phyloP scores from a whole-genome alignment of 1,139 yeast genomes.

The Taphrina betulina region DNA sequence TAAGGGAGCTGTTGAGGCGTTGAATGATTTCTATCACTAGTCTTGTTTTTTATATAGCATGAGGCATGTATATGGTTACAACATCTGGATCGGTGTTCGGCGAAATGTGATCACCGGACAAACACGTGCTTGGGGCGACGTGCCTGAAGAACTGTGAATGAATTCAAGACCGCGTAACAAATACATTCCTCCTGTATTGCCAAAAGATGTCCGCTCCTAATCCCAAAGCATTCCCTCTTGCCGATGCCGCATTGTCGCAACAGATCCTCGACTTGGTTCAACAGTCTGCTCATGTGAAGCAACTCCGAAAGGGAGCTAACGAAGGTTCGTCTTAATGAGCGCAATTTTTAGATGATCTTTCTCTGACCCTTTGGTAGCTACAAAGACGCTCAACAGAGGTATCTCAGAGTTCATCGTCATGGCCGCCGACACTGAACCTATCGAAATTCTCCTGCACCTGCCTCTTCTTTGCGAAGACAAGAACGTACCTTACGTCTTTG shows the following conservation, averaged over 20 bases:
- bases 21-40: too few relatives aligned
- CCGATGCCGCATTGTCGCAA: constrained; percentile 92
- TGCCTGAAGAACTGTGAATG: too few relatives aligned
- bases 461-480: constrained; percentile 98
- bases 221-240: constrained; percentile 85
- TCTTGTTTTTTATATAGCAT: too few relatives aligned
- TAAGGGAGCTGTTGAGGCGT: constrained; percentile 54
- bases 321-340: constrained; percentile 48
- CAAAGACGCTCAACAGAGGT: constrained; percentile 99
- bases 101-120: too few relatives aligned
- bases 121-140: too few relatives aligned
- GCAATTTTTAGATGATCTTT: background rate
- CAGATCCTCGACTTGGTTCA: constrained; percentile 97
- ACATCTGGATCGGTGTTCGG: too few relatives aligned
- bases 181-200: too few relatives aligned
- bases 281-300: constrained; percentile 97
- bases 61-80: background rate
- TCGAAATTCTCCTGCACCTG: constrained; percentile 94
- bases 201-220: constrained; percentile 45
- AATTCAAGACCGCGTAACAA: too few relatives aligned
- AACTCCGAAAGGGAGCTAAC: constrained; percentile 98
- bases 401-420: constrained; percentile 98
- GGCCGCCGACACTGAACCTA: constrained; percentile 99
- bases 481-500: constrained; percentile 64
- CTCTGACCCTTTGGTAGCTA: constrained; percentile 51